Base-by-base conservation (phyloP, 2,329 filamentous ascomycete genomes). In the Salinomyces thailandicus region DNA sequence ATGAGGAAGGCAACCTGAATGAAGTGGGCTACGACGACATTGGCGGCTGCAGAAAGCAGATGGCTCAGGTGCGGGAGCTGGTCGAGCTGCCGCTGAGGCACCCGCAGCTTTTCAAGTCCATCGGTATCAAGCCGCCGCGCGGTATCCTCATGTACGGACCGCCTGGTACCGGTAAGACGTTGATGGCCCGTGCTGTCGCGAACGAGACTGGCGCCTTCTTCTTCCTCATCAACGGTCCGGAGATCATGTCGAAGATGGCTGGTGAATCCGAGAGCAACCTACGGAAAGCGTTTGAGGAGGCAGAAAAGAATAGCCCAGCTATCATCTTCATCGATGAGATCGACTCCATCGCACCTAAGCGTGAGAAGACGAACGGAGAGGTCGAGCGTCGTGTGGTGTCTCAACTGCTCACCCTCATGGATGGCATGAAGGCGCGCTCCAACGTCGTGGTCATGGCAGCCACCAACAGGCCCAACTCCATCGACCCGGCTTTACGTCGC, bases 181-280 rank as follows among this genome's bases (percentile, higher is more conserved):
- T 98, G 52, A 96, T 96, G 91, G 91, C 91, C 58, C 85, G 91
- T 65, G 91, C 91, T 46, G 91, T 98, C 38, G 91, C 91, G 66
- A 96, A 96, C 68, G 91, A 96, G 73, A 96, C 91, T 20, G 91
- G 91, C 55, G 89, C 89, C 33, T 96, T 96, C 72, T 98, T 98
- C 72, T 96, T 98, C 78, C 69, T 96, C 46, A 96, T 98, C 76
- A 96, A 96, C 67, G 89, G 91, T 48, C 91, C 91, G 35, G 91
- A 96, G 64, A 96, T 98, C 70, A 96, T 98, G 91, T 95, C 89
- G 41, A 96, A 96, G 77, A 96, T 96, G 91, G 91, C 91, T 42
- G 91, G 91, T 76, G 91, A 98, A 67, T 96, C 91, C 41, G 91
- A 96, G 65, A 96, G 89, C 42, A 96, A 96, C 64, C 67, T 98